Evolutionary conservation across 176 grass and related monocot species (phyloP), one percentile per base, ranked within the genome.

Genomic region (Guadua angustifolia): DNA sequence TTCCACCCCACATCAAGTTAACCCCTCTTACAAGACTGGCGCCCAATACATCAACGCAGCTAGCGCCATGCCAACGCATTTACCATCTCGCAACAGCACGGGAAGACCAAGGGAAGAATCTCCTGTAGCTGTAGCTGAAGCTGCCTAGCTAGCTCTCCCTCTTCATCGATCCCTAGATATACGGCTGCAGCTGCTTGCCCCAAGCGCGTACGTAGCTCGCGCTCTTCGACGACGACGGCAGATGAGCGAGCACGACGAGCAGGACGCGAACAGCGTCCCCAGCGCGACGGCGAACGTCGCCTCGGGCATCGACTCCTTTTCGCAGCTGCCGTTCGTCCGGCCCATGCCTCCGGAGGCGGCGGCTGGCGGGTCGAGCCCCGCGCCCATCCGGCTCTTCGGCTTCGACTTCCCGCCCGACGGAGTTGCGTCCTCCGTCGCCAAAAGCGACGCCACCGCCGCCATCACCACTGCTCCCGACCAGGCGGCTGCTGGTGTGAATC

Each of bases 321-420:
- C 95, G 1, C 95, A 97, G 83, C 88, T 97, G 39, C 95, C 95
- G 0, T 93, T 94, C 76, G 84, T 90, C 9, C 92, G 95, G 15
- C 85, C 83, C 39, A 83, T 46, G 24, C 66, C 69, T 18, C 76
- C 70, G 50, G 15, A 40, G 47, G 59, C 38, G 12, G 24, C 75
- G 43, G 70, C 70, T 36, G 77, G 69, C 56, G 35, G 66, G 38
- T 74, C 86, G 32, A 84, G 69, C 33, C 74, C 84, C 17, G 68
- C 79, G 66, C 35, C 93, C 55, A 89, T 99, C 79, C 93, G 93
- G 7, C 93, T 99, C 53, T 95, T 96, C 64, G 96, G 93, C 59
- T 92, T 95, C 70, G 86, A 99, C 45, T 75, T 98, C 58, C 90
- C 88, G 13, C 83, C 77, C 6, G 89, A 93, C 51, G 63, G 55